Conservation (phyloP, 768 basidiomycete genomes). For the Calocera viscosa region DNA sequence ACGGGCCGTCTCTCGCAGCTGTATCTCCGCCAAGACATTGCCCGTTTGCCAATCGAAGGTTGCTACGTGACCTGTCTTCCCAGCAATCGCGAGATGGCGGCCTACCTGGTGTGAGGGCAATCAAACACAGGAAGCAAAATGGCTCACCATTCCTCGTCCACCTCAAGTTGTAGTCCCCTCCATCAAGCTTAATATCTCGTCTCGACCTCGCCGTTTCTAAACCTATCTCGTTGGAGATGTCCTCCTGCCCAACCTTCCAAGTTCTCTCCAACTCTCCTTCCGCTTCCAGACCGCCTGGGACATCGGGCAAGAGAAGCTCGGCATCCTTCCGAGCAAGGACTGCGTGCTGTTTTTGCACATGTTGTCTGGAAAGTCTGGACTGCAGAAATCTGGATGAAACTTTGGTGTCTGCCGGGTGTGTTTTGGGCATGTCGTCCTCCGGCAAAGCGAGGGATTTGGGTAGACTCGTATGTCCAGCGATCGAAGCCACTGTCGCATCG, state of each 20-base stretch:
- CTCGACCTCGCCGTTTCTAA: conserved; percentile 64
- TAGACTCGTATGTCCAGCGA: not conserved
- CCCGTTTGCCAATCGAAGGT: conserved; percentile 92
- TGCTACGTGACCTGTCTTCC: conserved; percentile 71
- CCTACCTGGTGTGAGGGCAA: not conserved
- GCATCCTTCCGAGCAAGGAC: conserved; percentile 41
- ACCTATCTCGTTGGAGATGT: conserved; percentile 53
- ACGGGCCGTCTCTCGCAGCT: conserved; percentile 77
- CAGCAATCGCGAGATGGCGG: conserved; percentile 79
- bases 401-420: not conserved
- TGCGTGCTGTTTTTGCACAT: not conserved
- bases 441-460: not conserved
- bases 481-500: not conserved
- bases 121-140: conserved; percentile 20
- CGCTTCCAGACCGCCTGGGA: conserved; percentile 58
- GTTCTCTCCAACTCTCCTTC: conserved; percentile 77
- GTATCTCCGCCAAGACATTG: conserved; percentile 71
- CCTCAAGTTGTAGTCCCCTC: conserved; percentile 70
- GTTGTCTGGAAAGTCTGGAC: not conserved
- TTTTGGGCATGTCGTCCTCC: not conserved
- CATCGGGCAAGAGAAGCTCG: conserved; percentile 54
- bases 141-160: conserved; percentile 88
- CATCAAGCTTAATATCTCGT: conserved; percentile 69
- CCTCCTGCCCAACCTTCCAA: conserved; percentile 75
- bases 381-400: not conserved